These are phyloP conservation scores for Trametes punicea DNA, from an alignment of 768 basidiomycete species.

Conservation along the genomic window DNA sequence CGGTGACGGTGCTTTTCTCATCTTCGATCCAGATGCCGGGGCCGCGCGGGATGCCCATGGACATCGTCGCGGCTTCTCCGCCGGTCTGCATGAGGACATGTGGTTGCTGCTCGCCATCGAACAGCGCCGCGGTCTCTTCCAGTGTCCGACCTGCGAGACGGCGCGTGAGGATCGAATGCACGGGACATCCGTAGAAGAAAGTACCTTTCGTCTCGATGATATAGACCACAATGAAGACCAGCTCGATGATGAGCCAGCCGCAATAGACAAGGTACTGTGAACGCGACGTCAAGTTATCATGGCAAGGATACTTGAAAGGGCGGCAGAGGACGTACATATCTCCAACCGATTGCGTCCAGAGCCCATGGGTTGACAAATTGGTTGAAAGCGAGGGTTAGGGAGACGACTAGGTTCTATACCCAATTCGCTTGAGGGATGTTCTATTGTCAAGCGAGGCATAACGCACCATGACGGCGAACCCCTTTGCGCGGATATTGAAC, in stretches of 20 bases:
- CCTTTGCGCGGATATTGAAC: slow-evolving; percentile 75
- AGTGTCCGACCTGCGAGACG: slow-evolving; percentile 49
- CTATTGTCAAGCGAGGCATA: not conserved
- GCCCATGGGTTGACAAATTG: slow-evolving; percentile 81
- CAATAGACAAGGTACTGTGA: slow-evolving; percentile 54
- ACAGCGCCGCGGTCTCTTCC: slow-evolving; percentile 71
- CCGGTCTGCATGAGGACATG: slow-evolving; percentile 44
- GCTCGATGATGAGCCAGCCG: slow-evolving; percentile 61
- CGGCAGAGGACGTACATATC: slow-evolving; percentile 34
- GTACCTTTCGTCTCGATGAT: slow-evolving; percentile 64
- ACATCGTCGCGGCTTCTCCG: slow-evolving; percentile 45
- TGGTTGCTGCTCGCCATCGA: slow-evolving; percentile 54
- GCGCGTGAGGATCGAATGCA: not conserved
- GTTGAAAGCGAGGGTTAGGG: slow-evolving; percentile 70
- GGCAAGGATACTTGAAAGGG: too few relatives aligned
- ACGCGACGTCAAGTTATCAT: too few relatives aligned
- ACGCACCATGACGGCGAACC: slow-evolving; percentile 70
- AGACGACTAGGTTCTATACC: slow-evolving; percentile 57
- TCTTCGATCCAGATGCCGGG: slow-evolving; percentile 15
- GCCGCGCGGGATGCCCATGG: slow-evolving; percentile 9
- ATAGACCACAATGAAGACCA: slow-evolving; percentile 51
- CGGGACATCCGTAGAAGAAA: not conserved
- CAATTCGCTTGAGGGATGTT: not conserved
- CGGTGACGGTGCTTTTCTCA: slow-evolving; percentile 15
- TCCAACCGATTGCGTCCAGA: slow-evolving; percentile 45